Conservation (phyloP, 1,284 basidiomycete species). For the Singerocomus inundabilis region DNA sequence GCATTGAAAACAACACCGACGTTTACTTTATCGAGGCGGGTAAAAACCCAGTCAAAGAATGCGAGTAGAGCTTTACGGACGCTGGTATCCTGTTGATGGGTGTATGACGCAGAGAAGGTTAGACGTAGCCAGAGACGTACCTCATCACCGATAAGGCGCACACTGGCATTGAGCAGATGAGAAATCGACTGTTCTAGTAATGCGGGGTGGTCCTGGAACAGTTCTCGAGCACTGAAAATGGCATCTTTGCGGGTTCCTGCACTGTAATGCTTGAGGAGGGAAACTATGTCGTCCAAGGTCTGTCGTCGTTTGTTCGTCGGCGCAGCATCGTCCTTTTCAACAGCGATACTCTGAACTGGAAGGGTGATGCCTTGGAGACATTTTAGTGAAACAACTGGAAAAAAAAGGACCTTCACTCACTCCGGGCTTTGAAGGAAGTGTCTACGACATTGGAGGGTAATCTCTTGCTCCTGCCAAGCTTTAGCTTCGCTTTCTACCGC, state of each 20-base stretch:
- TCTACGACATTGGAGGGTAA: slow-evolving; percentile 83
- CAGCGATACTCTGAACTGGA: slow-evolving; percentile 78
- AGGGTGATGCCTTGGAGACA: slow-evolving; percentile 77
- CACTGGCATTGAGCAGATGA: slow-evolving; percentile 64
- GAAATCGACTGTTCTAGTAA: slow-evolving; percentile 60
- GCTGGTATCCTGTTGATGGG: slow-evolving; percentile 50
- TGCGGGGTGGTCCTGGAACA: slow-evolving; percentile 66
- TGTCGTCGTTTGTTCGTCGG: slow-evolving; percentile 79
- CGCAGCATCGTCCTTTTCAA: slow-evolving; percentile 48
- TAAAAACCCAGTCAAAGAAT: slow-evolving; percentile 73
- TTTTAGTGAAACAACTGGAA: slow-evolving; percentile 6
- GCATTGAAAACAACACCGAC: not conserved
- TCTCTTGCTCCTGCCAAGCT: slow-evolving; percentile 94
- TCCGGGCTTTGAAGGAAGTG: slow-evolving; percentile 93
- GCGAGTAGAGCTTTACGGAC: slow-evolving; percentile 61
- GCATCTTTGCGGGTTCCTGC: slow-evolving; percentile 77
- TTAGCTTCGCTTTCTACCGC: slow-evolving; percentile 88
- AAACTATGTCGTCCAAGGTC: slow-evolving; percentile 76
- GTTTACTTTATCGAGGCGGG: slow-evolving; percentile 58
- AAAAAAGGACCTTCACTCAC: slow-evolving; percentile 42
- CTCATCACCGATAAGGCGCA: slow-evolving; percentile 79
- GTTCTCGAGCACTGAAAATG: slow-evolving; percentile 77
- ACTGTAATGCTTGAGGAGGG: slow-evolving; percentile 85
- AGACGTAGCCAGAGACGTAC: slow-evolving; percentile 38
- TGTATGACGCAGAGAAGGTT: not conserved